Evolutionary conservation across 129 eudicot species (phyloP).

Genomic region (Flaveria sonorensis): DNA sequence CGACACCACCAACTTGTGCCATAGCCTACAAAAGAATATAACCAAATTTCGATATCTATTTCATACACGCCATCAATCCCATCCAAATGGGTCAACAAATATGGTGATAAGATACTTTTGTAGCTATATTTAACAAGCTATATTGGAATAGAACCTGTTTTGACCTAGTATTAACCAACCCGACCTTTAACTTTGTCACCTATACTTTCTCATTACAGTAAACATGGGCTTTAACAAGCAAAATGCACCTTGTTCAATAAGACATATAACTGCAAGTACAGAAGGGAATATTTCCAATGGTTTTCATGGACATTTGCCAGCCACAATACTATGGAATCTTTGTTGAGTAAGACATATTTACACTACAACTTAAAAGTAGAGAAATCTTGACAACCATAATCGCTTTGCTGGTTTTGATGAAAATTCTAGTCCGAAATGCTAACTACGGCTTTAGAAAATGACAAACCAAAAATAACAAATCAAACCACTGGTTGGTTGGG

Average conservation of each 20-base stretch:
- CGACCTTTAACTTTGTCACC: background rate
- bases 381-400: background rate
- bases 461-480: too few species aligned
- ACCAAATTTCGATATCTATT: background rate
- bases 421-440: background rate
- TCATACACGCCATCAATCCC: background rate
- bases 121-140: background rate
- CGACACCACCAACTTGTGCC: constrained; percentile 99
- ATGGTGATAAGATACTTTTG: background rate
- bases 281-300: too few species aligned
- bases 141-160: background rate
- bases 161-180: background rate
- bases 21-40: constrained; percentile 62
- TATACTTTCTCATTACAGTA: background rate
- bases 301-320: too few species aligned
- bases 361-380: background rate
- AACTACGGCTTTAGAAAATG: background rate
- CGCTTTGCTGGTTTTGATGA: background rate
- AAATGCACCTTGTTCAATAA: too few species aligned
- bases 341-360: too few species aligned
- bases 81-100: constrained; percentile 1
- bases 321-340: too few species aligned
- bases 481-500: too few species aligned
- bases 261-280: too few species aligned
- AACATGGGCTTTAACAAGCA: background rate